Base-by-base conservation (phyloP, 805 yeast species). In the Komagataella pseudopastoris region DNA sequence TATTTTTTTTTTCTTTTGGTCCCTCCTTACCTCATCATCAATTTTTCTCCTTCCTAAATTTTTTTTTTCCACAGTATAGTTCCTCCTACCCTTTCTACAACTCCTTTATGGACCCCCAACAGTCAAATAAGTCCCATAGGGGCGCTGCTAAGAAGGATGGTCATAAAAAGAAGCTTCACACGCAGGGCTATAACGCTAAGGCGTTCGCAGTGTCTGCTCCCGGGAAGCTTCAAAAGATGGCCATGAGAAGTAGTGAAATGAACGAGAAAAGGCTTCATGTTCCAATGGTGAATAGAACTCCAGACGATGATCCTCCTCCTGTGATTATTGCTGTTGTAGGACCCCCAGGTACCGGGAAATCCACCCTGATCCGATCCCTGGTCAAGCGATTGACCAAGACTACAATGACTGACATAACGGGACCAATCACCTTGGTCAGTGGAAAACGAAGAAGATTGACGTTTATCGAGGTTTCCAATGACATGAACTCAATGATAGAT, bases 341-440 rank as follows among this genome's bases (percentile, higher is more conserved):
- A 0, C 99, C 99, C 10, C 96, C 96, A 7, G 99, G 99, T 14
- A 93, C 98, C 0, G 99, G 99, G 56, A 93, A 93, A 63, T 81
- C 97, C 14, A 91, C 98, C 0, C 72, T 93, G 60, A 88, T 93
- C 60, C 84, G 88, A 64, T 88, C 97, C 6, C 71, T 93, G 51
- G 88, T 93, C 5, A 77, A 91, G 66, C 72, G 97, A 63, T 76
- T 88, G 66, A 81, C 98, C 4, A 93, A 93, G 66, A 88, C 95
- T 24, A 78, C 93, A 0, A 67, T 93, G 47, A 73, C 80, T 39
- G 98, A 93, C 58, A 78, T 93, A 51, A 87, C 87, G 60, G 99
- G 99, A 6, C 98, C 99, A 14, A 83, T 95, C 49, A 93, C 99
- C 0, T 91, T 93, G 7, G 99, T 93, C 18, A 83, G 96, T 53